Evolutionary conservation across 2,329 filamentous ascomycete genomes (phyloP), one percentile per base, ranked within the genome.

Genomic region (Phaeomoniella chlamydospora): DNA sequence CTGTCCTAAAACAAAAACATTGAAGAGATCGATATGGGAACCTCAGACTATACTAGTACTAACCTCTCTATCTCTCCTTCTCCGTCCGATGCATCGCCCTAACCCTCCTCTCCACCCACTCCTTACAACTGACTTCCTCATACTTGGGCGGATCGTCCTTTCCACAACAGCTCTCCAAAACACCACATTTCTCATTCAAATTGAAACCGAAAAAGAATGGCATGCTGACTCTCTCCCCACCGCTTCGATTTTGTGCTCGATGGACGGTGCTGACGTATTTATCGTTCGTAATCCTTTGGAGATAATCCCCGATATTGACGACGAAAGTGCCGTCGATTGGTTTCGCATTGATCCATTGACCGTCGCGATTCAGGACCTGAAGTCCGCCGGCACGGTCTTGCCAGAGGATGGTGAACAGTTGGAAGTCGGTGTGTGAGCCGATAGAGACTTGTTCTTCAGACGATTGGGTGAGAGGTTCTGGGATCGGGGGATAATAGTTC

Each of bases 391-490:
- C 51, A 3, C 50, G 38, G 34, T 65, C 63, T 33, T 67, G 63
- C 9, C 59, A 56, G 2, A 68, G 52, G 37, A 65, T 64, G 1
- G 64, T 68, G 38, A 68, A 61, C 37, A 62, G 62, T 33, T 64
- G 57, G 18, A 63, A 62, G 40, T 68, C 65, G 5, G 65, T 68
- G 39, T 69, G 65, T 0, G 65, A 56, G n/a, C 58, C 58, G 17
- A 62, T 58, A 3, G 60, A 61, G 37, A 62, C 56, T 4, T 52
- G 48, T 15, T 63, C 51, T 17, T 49, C 45, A n/a, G 6, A 9
- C 22, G 6, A 6, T 9, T 6, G 9, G n/a, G 22, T n/a, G 6
- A n/a, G 22, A 9, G 22, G 22, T n/a, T 26, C 9, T 26, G 22
- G 22, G n/a, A 26, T 26, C 4, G 43, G 42, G 10, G 45, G 45